These are phyloP conservation scores for Halteria grandinella DNA, from an alignment of 73 alveolate species.

Conservation along the genomic window DNA sequence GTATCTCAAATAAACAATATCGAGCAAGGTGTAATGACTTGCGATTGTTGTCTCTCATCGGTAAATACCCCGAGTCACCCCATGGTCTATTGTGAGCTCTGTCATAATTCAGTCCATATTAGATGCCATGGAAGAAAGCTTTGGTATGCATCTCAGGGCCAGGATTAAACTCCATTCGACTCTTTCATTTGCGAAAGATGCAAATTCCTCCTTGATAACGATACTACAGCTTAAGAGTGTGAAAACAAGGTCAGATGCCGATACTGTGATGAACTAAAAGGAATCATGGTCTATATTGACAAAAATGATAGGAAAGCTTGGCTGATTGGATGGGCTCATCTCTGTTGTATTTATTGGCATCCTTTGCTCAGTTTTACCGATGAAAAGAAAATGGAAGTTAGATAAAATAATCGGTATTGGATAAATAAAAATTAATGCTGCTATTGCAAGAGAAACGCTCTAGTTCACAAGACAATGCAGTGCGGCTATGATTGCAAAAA, in stretches of 20 bases:
- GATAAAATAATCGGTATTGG: not conserved
- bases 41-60: constrained; percentile 34
- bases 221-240: not conserved
- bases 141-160: not conserved
- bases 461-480: not conserved
- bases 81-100: constrained; percentile 14
- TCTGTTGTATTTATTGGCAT: constrained; percentile 19
- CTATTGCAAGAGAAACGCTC: not conserved
- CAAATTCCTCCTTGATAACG: constrained; percentile 3
- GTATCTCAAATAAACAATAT: not conserved
- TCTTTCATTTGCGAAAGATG: constrained; percentile 35
- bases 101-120: constrained; percentile 2
- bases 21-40: not conserved
- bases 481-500: constrained; percentile 26
- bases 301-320: not conserved
- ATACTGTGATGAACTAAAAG: constrained; percentile 35
- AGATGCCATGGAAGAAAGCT: constrained; percentile 30
- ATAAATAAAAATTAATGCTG: not conserved
- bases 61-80: not conserved
- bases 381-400: not conserved
- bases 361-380: not conserved
- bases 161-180: not conserved
- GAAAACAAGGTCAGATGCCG: not conserved
- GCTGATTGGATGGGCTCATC: constrained; percentile 12
- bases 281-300: not conserved